These are phyloP conservation scores for Uromyces viciae-fabae DNA, from an alignment of 1,284 basidiomycete species.

Conservation along the genomic window DNA sequence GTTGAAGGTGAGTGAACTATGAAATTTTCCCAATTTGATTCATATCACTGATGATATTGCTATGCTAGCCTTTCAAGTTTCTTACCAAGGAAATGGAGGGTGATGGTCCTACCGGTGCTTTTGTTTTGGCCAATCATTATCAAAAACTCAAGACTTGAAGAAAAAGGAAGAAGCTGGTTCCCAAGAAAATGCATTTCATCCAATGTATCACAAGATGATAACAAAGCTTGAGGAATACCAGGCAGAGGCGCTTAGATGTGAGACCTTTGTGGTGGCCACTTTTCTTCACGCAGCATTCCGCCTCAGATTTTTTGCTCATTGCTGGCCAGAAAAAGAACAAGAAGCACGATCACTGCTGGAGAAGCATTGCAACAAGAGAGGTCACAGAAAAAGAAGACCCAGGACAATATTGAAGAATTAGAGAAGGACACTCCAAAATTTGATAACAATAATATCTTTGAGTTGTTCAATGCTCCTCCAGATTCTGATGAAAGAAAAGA, in stretches of 20 bases:
- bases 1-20: not conserved
- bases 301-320: not conserved
- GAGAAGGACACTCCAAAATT: not conserved
- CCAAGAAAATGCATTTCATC: not conserved
- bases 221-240: not conserved
- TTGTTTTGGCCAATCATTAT: not conserved
- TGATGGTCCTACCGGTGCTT: not conserved
- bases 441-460: constrained; percentile 5
- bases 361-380: not conserved
- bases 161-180: not conserved
- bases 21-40: not conserved
- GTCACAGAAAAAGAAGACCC: not conserved
- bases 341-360: not conserved
- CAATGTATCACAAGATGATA: not conserved
- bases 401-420: not conserved
- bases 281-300: not conserved
- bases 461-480: not conserved
- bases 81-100: constrained; percentile 4
- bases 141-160: not conserved
- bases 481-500: not conserved
- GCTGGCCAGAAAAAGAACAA: not conserved
- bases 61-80: not conserved
- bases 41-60: too few relatives aligned
- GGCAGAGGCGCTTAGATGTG: not conserved
- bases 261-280: not conserved